Base-by-base conservation (phyloP, 179 eudicot genomes). In the Vitellaria paradoxa region DNA sequence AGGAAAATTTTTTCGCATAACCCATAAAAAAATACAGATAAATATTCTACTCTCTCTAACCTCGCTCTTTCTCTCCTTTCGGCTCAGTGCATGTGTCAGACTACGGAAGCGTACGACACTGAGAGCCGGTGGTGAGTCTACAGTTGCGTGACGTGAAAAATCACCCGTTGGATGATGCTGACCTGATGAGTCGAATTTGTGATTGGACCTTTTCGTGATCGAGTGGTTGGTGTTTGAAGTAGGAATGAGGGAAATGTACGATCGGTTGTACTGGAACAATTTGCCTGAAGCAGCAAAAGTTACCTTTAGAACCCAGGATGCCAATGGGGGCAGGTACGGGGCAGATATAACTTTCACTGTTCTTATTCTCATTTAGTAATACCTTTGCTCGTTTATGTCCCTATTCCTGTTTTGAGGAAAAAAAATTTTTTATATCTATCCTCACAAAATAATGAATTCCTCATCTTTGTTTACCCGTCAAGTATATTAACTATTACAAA, bases 91-190 rank as follows among this genome's bases (percentile, higher is more conserved):
- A 45, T 18, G 61, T 24, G 53, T 63, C 61, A 64, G 60, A 47
- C 46, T 23, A 74, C 68, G 77, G 75, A 73, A 62, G 68, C 68
- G 69, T 74, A 61, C 77, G 69, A 46, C 13, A 55, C 13, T 42
- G 2, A 61, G 45, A 10, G 14, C 45, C 42, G 23, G 6, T 5
- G 23, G 11, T 17, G 17, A 40, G 50, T 47, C 60, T 12, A 7
- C n/a, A 42, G 10, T 30, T n/a, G 7, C 9, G 17, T 57, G 15
- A 18, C 11, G 7, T 56, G 30, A 56, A 56, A 57, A 18, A 14
- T 42, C 6, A 21, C 1, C 45, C 70, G 77, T 75, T 26, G 26
- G 70, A 65, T 63, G 57, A 0, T 23, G 21, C 20, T 45, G 77
- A 8, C 20, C 9, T 0, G 59, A 3, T 7, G 50, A 46, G 18